Conservation (phyloP, 1,284 basidiomycete genomes). For the Pyrrhoderma lamaoense region DNA sequence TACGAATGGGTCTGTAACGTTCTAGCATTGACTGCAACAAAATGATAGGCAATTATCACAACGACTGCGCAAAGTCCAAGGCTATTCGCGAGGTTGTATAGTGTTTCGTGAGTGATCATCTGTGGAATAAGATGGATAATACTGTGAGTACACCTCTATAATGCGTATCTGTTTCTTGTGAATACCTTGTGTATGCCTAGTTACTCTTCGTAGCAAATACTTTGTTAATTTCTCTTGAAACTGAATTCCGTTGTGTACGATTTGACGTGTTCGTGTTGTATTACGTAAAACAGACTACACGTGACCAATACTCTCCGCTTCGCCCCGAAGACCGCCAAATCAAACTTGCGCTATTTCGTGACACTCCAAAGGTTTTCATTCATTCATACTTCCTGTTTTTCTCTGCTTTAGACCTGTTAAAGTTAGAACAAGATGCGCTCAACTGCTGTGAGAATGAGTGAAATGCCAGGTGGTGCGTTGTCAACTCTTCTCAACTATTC, state of each 20-base stretch:
- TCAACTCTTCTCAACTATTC: conserved; percentile 3
- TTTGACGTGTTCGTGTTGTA: no score
- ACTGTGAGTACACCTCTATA: no score
- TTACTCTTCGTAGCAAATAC: no score
- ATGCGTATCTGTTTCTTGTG: no score
- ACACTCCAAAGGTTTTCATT: neutral
- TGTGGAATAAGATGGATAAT: no score
- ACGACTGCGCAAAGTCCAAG: conserved; percentile 80
- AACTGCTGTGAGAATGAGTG: conserved; percentile 48
- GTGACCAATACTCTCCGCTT: no score
- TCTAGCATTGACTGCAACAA: conserved; percentile 72
- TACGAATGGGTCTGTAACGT: conserved; percentile 7
- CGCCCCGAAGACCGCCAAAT: no score
- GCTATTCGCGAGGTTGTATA: conserved; percentile 78
- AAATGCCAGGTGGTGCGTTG: conserved; percentile 74
- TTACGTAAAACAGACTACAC: no score
- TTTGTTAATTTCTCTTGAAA: no score
- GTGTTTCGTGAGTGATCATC: conserved; percentile 75
- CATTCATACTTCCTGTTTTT: neutral
- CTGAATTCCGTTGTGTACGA: no score
- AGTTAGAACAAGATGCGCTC: conserved; percentile 48
- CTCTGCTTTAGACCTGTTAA: neutral
- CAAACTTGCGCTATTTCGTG: neutral
- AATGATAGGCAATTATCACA: conserved; percentile 79
- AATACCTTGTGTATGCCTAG: no score